phyloP scores from a whole-genome alignment of 2,329 filamentous ascomycete genomes.

The Grosmannia penicillata region DNA sequence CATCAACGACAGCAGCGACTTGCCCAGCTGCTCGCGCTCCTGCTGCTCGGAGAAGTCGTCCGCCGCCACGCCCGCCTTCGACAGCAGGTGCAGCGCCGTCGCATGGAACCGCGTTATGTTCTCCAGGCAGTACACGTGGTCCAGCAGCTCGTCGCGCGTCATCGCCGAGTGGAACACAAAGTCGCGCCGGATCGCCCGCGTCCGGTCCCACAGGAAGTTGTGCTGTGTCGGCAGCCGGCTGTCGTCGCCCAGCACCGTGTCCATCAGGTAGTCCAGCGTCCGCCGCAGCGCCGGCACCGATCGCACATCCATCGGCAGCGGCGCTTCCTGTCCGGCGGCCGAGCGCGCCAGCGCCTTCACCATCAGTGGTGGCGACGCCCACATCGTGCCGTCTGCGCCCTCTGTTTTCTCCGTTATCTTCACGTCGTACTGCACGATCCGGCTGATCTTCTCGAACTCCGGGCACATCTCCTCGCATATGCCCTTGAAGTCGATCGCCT shows the following conservation, averaged over 20 bases:
- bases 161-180: conserved; percentile 53
- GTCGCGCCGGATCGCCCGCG: conserved; percentile 51
- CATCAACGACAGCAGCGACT: conserved; percentile 48
- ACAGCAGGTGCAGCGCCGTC: conserved; percentile 47
- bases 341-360: conserved; percentile 54
- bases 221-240: conserved; percentile 38
- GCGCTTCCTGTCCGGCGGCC: conserved; percentile 52
- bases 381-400: conserved; percentile 22
- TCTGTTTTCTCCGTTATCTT: conserved; percentile 37
- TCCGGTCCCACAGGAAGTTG: conserved; percentile 54
- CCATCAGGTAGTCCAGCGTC: conserved; percentile 49
- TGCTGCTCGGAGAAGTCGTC: conserved; percentile 53
- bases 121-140: conserved; percentile 49
- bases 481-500: conserved; percentile 53
- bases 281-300: conserved; percentile 41
- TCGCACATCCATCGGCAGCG: conserved; percentile 52
- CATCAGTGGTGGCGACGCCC: conserved; percentile 38
- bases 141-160: conserved; percentile 37
- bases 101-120: conserved; percentile 54
- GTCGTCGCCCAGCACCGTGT: conserved; percentile 41
- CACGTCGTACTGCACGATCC: conserved; percentile 47
- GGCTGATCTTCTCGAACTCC: conserved; percentile 47
- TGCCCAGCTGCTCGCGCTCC: conserved; percentile 52
- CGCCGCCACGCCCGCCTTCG: conserved; percentile 36
- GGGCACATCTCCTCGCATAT: conserved; percentile 59